Conservation (phyloP, 1,139 yeast species). For the Citeromyces siamensis region DNA sequence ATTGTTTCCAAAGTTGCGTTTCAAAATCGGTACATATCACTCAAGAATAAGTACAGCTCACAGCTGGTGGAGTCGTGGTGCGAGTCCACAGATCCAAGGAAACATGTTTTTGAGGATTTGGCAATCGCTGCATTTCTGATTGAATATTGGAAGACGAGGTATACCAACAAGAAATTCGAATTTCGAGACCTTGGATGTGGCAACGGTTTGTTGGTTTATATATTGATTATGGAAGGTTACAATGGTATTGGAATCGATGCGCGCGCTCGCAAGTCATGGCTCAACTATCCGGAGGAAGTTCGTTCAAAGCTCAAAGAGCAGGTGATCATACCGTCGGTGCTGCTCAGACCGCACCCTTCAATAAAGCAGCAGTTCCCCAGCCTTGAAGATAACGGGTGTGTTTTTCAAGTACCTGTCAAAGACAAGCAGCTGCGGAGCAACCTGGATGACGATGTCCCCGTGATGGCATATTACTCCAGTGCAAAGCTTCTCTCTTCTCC, state of each 20-base stretch:
- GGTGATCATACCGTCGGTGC: constrained; percentile 62
- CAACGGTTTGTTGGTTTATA: constrained; percentile 75
- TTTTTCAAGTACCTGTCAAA: constrained; percentile 37
- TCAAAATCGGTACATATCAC: constrained; percentile 68
- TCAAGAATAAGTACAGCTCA: constrained; percentile 77
- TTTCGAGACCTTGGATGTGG: constrained; percentile 95
- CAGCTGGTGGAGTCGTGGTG: constrained; percentile 74
- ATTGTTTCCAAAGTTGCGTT: constrained; percentile 75
- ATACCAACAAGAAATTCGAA: constrained; percentile 37
- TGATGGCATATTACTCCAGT: constrained; percentile 33
- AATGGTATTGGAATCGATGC: constrained; percentile 85
- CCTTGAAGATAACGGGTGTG: constrained; percentile 43
- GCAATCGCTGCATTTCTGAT: constrained; percentile 92
- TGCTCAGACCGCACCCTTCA: constrained; percentile 59
- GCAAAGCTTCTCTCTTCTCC: constrained; percentile 39
- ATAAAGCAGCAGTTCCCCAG: constrained; percentile 40
- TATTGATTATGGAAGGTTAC: constrained; percentile 69
- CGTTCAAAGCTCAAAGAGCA: constrained; percentile 54
- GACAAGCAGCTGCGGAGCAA: constrained; percentile 11
- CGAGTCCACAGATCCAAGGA: constrained; percentile 88
- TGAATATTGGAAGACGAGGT: constrained; percentile 69
- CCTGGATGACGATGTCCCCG: constrained; percentile 17
- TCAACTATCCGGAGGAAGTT: constrained; percentile 49
- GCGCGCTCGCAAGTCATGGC: constrained; percentile 83
- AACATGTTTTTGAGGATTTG: constrained; percentile 93